These are phyloP conservation scores for Dioscorea alata DNA, from an alignment of 106 monocot species.

Conservation along the genomic window DNA sequence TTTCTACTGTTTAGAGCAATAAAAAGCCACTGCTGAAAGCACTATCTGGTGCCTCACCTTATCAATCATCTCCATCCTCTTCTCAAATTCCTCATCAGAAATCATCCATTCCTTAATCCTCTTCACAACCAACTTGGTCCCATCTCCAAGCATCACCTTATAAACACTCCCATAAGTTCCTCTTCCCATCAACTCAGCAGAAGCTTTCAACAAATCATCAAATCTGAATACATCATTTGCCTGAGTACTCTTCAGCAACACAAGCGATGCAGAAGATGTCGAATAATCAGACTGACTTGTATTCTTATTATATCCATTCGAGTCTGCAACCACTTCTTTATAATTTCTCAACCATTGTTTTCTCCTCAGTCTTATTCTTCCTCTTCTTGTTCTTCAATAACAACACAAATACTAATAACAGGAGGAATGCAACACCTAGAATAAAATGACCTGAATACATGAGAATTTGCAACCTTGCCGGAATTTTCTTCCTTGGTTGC, in stretches of 20 bases:
- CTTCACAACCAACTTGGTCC: constrained; percentile 33
- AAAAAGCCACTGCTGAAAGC: constrained; percentile 33
- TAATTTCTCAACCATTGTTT: not conserved
- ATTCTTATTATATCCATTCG: not conserved
- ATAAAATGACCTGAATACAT: constrained; percentile 29
- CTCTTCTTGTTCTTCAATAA: constrained; percentile 10
- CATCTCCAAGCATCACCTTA: constrained; percentile 33
- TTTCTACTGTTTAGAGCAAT: constrained; percentile 57
- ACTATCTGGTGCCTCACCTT: constrained; percentile 20
- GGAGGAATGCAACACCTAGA: constrained; percentile 11
- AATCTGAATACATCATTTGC: constrained; percentile 17
- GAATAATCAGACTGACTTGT: constrained; percentile 22
- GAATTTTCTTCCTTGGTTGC: not conserved
- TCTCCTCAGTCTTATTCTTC: not conserved
- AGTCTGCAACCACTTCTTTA: not conserved
- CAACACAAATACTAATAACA: constrained; percentile 12
- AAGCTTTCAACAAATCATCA: constrained; percentile 42
- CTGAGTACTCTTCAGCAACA: constrained; percentile 12
- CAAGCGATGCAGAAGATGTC: constrained; percentile 14
- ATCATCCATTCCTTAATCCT: constrained; percentile 28
- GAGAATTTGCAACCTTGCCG: not conserved
- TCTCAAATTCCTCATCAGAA: constrained; percentile 26
- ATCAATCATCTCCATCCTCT: constrained; percentile 38
- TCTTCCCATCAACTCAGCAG: constrained; percentile 48
- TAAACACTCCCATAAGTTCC: constrained; percentile 40